Evolutionary conservation across 768 basidiomycete genomes (phyloP).

Genomic region (Xerocomus spinulosus): DNA sequence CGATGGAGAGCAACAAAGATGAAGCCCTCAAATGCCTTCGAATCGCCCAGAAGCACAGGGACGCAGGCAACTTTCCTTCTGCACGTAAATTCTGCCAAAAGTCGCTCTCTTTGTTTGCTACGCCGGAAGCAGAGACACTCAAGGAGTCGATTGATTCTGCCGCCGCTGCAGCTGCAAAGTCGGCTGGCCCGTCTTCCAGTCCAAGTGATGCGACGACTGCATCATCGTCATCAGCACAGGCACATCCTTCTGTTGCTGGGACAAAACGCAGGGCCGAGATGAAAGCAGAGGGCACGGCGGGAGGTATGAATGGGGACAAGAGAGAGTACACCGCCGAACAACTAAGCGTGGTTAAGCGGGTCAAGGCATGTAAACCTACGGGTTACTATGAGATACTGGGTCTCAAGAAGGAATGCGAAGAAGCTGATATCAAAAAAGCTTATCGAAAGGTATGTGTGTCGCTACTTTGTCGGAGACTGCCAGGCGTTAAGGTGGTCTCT

Average conservation of each 20-base stretch:
- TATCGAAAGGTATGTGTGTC: conserved; percentile 78
- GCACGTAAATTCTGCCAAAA: conserved; percentile 90
- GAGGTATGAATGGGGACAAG: conserved; percentile 67
- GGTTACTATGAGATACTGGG: conserved; percentile 92
- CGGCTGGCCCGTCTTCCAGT: conserved; percentile 39
- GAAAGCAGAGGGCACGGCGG: conserved; percentile 45
- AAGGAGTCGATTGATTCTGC: conserved; percentile 63
- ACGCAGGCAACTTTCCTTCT: conserved; percentile 64
- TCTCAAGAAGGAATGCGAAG: conserved; percentile 76
- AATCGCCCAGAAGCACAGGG: conserved; percentile 73
- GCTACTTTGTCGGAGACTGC: conserved; percentile 1
- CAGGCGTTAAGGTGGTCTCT: conserved; percentile 7
- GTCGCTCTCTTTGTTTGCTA: conserved; percentile 76
- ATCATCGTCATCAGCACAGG: conserved; percentile 54
- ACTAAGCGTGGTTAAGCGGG: conserved; percentile 74
- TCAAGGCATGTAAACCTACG: conserved; percentile 79
- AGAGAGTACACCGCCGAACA: conserved; percentile 88
- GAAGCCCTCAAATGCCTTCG: conserved; percentile 79
- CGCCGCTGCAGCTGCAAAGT: conserved; percentile 31
- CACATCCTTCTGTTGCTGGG: conserved; percentile 71
- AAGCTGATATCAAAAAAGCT: conserved; percentile 85
- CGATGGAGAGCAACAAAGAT: conserved; percentile 86
- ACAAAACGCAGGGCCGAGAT: conserved; percentile 55
- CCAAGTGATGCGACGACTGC: conserved; percentile 33
- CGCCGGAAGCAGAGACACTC: conserved; percentile 66